Base-by-base conservation (phyloP, 768 basidiomycete species). In the Asterophora lycoperdoides region DNA sequence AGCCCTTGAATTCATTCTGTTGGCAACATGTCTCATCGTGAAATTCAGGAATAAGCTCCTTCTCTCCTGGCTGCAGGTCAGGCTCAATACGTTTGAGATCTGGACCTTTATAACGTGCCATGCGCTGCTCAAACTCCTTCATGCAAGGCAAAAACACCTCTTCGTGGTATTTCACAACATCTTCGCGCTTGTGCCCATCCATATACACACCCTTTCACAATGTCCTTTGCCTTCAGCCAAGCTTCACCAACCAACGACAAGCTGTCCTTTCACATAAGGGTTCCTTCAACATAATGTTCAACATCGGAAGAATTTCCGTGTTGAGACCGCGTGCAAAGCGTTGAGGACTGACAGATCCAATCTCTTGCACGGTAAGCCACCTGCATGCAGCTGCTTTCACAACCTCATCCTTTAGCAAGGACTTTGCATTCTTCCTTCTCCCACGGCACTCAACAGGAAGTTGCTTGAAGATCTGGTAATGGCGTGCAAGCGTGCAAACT, bases 241-340 rank as follows among this genome's bases (percentile, higher is more conserved):
- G n/a, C n/a, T n/a, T n/a, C 2, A 57, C 42, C 34, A 78, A 56
- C 73, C 76, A 77, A 1, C 53, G 52, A 8, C 54, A 40, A 13
- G 72, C 75, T 0, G 69, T 76, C 7, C 61, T 43, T 5, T 54
- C 53, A 44, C 60, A 52, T 2, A 70, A 47, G 0, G 62, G 67
- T n/a, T 54, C 54, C 10, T 53, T 62, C 0, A 55, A 47, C 1
- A 45, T 44, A 29, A 71, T 63, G 0, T 59, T 56, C 0, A 72
- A 62, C 14, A 56, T 46, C 0, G 64, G 66, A 5, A 74, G 51
- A 33, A 73, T 67, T 3, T 39, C 46, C 1, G 41, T 36, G 30
- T 71, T 64, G 17, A 72, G 46, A 0, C 56, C 58, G 7, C 46
- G 5, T 1, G 51, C 51, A 45, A 74, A 61, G 5, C 14, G 38